Evolutionary conservation across 805 yeast genomes (phyloP), one percentile per base, ranked within the genome.

Genomic region (Candida silvicultrix): DNA sequence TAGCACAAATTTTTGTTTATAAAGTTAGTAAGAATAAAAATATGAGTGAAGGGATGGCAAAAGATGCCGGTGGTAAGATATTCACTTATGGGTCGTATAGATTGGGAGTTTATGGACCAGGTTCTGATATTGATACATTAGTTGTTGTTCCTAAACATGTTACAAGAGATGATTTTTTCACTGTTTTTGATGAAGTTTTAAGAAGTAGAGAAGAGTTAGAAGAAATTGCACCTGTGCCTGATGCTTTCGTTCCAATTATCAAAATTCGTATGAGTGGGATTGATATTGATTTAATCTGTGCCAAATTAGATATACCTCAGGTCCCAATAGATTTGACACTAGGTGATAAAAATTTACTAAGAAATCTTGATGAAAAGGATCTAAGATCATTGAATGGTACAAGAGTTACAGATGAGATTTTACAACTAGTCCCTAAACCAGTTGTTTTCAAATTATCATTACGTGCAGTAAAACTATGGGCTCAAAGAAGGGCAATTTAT

Each of bases 101-200:
- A 51, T 68, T 94, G 39, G 99, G 99, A 4, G 99, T 94, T 14
- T 89, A 90, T 67, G 98, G 98, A 0, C 98, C 98, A 0, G 98
- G 99, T 1, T 85, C 96, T 0, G 99, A 94, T 83, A 92, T 94
- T 49, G 99, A 94, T 71, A 87, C 98, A 0, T 69, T 94, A 40
- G 87, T 94, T n/a, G 97, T 92, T 23, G 97, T 88, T 16, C 99
- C 99, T 2, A 94, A 92, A 57, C 98, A 94, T 64, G 96, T 94
- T 14, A 74, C 86, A 1, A 76, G 97, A 52, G 94, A 86, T 22
- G 94, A 90, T 64, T 94, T 92, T 62, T 94, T 94, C 61, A 78
- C 76, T 1, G 89, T 87, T 0, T 89, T 94, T 68, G 86, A 74
- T 34, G 75, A 75, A 39, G 64, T 94, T 14, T 64, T 94, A 47